Percentiles rank a stretch among this genome's conserved stretches.
Evolutionary conservation across 805 yeast genomes (phyloP).

Genomic region (Clavispora phyllophila): DNA sequence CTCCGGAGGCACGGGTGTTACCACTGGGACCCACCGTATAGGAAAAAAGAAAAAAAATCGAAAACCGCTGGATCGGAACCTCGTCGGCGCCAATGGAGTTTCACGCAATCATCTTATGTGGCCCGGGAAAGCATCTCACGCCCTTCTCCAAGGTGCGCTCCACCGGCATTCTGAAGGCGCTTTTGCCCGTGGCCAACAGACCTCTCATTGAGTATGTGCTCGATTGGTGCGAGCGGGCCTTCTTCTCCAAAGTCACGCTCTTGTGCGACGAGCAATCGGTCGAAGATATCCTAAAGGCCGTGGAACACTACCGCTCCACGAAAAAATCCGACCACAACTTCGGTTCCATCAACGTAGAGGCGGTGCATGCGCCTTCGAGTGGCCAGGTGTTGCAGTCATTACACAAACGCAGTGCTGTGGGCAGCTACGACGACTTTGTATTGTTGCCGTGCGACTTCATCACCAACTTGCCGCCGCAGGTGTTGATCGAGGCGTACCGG

Average conservation of each 20-base stretch:
- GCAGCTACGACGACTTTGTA: constrained; percentile 47
- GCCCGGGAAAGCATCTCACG: constrained; percentile 65
- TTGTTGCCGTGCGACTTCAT: constrained; percentile 90
- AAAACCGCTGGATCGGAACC: too few species aligned
- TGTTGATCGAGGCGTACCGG: constrained; percentile 77
- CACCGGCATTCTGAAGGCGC: constrained; percentile 73
- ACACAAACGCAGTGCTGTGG: constrained; percentile 36
- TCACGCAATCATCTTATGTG: constrained; percentile 88
- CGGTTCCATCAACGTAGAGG: constrained; percentile 20
- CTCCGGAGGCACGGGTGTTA: background rate
- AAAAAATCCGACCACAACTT: constrained; percentile 21
- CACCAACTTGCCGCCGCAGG: constrained; percentile 88
- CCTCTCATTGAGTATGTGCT: constrained; percentile 85
- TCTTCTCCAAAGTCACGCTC: constrained; percentile 64
- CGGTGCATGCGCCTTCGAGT: constrained; percentile 31
- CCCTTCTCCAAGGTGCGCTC: constrained; percentile 66
- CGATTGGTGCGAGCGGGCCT: constrained; percentile 90
- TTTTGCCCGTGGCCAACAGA: constrained; percentile 82
- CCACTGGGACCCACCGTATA: too few species aligned
- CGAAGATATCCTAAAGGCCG: constrained; percentile 43
- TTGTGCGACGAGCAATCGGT: constrained; percentile 48
- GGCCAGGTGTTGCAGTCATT: constrained; percentile 57
- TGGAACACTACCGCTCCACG: constrained; percentile 42
- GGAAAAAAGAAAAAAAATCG: background rate
- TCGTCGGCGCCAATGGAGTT: constrained; percentile 79